Base-by-base conservation (phyloP, 805 yeast species). In the Kodamaea fukazawae region DNA sequence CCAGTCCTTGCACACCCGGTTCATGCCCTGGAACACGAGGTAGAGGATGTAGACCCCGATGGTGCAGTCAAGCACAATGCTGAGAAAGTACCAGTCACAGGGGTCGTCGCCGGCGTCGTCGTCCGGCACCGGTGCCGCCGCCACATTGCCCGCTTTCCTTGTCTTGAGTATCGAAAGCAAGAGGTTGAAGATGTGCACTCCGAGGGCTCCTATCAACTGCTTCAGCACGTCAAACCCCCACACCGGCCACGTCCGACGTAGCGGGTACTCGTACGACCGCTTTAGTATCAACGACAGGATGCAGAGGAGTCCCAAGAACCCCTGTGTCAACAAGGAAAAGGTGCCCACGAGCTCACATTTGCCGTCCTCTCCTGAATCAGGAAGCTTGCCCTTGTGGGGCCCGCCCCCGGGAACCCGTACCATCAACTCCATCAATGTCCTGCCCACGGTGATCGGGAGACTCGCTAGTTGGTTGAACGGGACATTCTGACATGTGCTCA, bases 11-110 rank as follows among this genome's bases (percentile, higher is more conserved):
- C 77, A 71, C 2, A 73, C 49, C 23, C 53, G 54, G 46, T 66
- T 67, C 14, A 77, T 75, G 2, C 69, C 39, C 11, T 59, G 62
- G 55, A 81, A 83, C 1, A 81, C 67, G 2, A 69, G 45, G 43
- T 74, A 74, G 20, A 90, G 69, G 2, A 91, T 76, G 5, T 95
- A 95, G 2, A 91, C 91, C 0, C 99, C 99, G 5, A 90, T 73
- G 0, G 99, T 91, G 30, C 98, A 90, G 60, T 91, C 99, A 56
- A 91, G 76, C 20, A 91, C 71, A 28, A 91, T 75, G 53, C 86
- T 91, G 40, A 93, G 67, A 55, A 91, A 91, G 65, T 93, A 91
- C 93, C 96, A 93, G 50, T 87, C 91, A 61, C 98, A 93, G 6
- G 96, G 95, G 45, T 81, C 82, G 13, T 44, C 49, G 14, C 36